Evolutionary conservation across 2,329 filamentous ascomycete species (phyloP), one percentile per base, ranked within the genome.

Genomic region (Pleoardoris graminearum): DNA sequence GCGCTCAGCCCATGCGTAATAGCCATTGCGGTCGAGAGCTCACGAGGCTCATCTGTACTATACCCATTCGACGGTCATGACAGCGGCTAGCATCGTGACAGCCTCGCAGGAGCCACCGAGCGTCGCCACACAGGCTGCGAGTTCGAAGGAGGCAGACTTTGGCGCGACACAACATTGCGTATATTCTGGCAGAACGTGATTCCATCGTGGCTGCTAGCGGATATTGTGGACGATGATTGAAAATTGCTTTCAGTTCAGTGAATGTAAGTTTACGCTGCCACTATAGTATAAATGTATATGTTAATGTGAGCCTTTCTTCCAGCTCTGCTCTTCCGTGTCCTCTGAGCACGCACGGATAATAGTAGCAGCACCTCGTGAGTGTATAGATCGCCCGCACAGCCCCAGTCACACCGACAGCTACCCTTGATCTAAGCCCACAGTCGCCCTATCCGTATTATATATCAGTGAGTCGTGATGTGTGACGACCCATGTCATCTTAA

Each of bases 191-290:
- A 11, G 7, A 29, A 7, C 25, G 7, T 21, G 21, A 3, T 29
- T 43, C 25, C 10, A 21, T 29, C 12, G 11, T 22, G 17, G 7
- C 25, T 8, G 7, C 30, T 3, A n/a, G 8, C 23, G 29, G 16
- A 17, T 35, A 23, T 21, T 38, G 19, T 32, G 5, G 7, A 14
- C 8, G 14, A 30, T 25, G 6, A 21, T 14, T 21, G 16, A 21
- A 29, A 17, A 29, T 50, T 3, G 4, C 6, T 36, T 44, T 50
- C 22, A 25, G 23, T 21, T 44, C 22, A 36, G 21, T 21, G 30
- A 44, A 6, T 44, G 48, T 50, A 50, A 50, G 48, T 50, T 50
- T 43, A 50, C 48, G 37, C 48, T 43, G n/a, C 21, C 25, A 17
- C 48, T 22, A 50, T 43, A 50, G 38, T 22, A 22, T 8, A 16